Conservation (phyloP, 1,139 yeast species). For the Fermentozyma sake region DNA sequence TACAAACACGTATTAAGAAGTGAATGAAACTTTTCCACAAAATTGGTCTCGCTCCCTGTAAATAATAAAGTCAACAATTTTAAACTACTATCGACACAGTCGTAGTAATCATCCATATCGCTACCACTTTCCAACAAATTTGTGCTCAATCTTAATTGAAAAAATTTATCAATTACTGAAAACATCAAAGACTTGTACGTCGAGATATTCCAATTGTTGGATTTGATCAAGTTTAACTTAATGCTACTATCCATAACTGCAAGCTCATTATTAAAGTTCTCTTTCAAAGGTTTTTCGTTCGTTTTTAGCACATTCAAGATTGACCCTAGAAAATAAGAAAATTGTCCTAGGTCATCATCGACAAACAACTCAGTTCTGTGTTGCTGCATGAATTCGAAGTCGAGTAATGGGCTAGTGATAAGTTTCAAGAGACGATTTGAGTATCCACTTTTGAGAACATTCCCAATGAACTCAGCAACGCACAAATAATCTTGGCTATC, state of each 20-base stretch:
- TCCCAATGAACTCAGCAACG: conserved; percentile 55
- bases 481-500: conserved; percentile 38
- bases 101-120: conserved; percentile 20
- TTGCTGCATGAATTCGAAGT: conserved; percentile 29
- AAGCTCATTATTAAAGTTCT: conserved; percentile 49
- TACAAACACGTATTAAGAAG: conserved; percentile 27
- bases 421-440: conserved; percentile 58
- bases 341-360: conserved; percentile 54
- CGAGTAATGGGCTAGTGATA: conserved; percentile 46
- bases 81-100: conserved; percentile 30
- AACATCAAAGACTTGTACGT: conserved; percentile 58
- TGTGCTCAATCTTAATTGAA: conserved; percentile 25
- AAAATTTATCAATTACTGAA: conserved; percentile 43
- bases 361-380: conserved; percentile 10
- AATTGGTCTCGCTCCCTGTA: conserved; percentile 54
- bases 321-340: conserved; percentile 52
- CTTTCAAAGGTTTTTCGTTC: conserved; percentile 37
- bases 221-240: conserved; percentile 28
- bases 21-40: conserved; percentile 32
- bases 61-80: conserved; percentile 42
- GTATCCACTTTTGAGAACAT: conserved; percentile 50
- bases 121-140: conserved; percentile 16
- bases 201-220: conserved; percentile 51
- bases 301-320: conserved; percentile 48
- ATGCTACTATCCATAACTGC: conserved; percentile 49